These are phyloP conservation scores for Kodamaea lidongshanica DNA, from an alignment of 805 yeast genomes.

Conservation along the genomic window DNA sequence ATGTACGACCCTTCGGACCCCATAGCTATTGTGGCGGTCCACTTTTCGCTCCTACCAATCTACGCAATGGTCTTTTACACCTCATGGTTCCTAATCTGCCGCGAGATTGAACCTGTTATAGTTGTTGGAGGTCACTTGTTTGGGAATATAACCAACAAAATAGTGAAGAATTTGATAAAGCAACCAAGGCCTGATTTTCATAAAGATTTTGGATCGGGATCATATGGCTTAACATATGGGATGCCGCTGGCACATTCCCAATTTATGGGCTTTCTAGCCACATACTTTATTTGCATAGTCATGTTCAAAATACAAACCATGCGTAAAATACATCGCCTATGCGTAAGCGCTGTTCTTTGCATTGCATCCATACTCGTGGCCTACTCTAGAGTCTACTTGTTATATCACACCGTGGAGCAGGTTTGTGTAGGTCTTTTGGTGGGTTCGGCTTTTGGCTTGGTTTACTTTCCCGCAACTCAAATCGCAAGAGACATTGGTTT, in stretches of 20 bases:
- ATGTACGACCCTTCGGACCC: conserved; percentile 64
- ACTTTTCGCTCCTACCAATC: conserved; percentile 76
- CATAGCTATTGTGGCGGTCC: conserved; percentile 57
- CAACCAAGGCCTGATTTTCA: conserved; percentile 71
- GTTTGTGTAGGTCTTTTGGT: conserved; percentile 64
- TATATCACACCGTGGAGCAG: conserved; percentile 71
- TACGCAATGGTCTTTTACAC: conserved; percentile 70
- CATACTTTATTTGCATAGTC: conserved; percentile 44
- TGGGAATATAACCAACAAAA: conserved; percentile 66
- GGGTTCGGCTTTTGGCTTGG: conserved; percentile 56
- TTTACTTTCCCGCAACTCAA: conserved; percentile 49
- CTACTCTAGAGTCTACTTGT: conserved; percentile 67
- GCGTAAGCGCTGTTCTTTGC: conserved; percentile 24
- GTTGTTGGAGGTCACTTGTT: conserved; percentile 80
- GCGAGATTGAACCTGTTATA: conserved; percentile 82
- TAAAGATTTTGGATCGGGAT: conserved; percentile 39
- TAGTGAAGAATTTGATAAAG: conserved; percentile 55
- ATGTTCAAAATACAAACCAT: conserved; percentile 38
- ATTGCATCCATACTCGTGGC: conserved; percentile 41
- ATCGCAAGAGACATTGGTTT: conserved; percentile 62
- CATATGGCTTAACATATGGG: conserved; percentile 62
- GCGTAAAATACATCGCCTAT: conserved; percentile 17
- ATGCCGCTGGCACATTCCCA: conserved; percentile 98
- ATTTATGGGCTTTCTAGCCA: conserved; percentile 82
- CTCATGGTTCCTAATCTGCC: conserved; percentile 73